Conservation (phyloP, 352 stramenopile species). For the Phytophthora chlamydospora region DNA sequence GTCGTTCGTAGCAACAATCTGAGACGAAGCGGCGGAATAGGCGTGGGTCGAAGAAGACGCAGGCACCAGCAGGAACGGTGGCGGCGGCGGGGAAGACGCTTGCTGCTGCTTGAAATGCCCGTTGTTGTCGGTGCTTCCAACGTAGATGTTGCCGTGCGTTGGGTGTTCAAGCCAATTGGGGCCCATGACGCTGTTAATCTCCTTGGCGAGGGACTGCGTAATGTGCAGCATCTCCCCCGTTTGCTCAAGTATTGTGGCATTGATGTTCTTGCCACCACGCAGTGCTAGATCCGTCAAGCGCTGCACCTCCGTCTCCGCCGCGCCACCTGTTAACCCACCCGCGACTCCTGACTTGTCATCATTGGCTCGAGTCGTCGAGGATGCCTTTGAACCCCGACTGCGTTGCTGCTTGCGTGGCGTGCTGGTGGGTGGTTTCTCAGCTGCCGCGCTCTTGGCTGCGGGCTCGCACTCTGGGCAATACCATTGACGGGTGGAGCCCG, state of each 20-base stretch:
- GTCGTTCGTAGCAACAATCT: constrained; percentile 42
- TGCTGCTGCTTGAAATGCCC: constrained; percentile 19
- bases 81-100: constrained; percentile 27
- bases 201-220: constrained; percentile 50
- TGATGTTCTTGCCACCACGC: constrained; percentile 73
- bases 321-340: constrained; percentile 18
- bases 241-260: constrained; percentile 74
- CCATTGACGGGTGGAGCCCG: constrained; percentile 72
- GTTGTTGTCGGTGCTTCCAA: constrained; percentile 8
- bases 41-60: constrained; percentile 39
- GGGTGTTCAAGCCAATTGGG: constrained; percentile 25
- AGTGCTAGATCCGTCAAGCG: constrained; percentile 78
- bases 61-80: constrained; percentile 53
- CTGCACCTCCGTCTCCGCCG: constrained; percentile 54
- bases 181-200: constrained; percentile 56
- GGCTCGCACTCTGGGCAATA: constrained; percentile 84
- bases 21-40: constrained; percentile 38
- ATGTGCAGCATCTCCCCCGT: constrained; percentile 80
- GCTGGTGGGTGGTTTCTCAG: constrained; percentile 40
- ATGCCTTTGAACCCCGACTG: constrained; percentile 31
- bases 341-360: constrained; percentile 25
- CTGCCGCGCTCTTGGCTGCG: constrained; percentile 22
- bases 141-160: constrained; percentile 7
- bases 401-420: constrained; percentile 48
- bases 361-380: constrained; percentile 16